Percentiles rank a stretch among this genome's conserved stretches.
Evolutionary conservation across 2,329 filamentous ascomycete species (phyloP).

Genomic region (Cephalotrichum gorgonifer): DNA sequence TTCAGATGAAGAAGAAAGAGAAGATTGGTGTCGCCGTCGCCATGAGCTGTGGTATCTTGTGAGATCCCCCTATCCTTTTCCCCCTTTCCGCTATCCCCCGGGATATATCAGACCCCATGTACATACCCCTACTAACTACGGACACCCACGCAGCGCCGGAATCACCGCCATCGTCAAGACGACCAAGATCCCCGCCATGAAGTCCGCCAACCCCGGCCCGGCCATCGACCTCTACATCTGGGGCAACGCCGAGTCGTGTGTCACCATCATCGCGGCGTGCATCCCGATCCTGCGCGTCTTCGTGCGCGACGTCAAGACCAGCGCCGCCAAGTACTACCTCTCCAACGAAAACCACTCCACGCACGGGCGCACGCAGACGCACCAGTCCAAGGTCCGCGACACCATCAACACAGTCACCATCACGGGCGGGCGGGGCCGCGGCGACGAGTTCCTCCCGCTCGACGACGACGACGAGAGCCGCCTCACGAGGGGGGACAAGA

Average conservation of each 20-base stretch:
- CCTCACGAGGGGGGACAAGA: conserved; percentile 8
- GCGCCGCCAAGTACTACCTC: conserved; percentile 8
- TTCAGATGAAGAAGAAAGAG: conserved; percentile 27
- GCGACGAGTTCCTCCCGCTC: neutral
- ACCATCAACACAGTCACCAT: conserved; percentile 4
- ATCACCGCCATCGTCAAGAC: conserved; percentile 20
- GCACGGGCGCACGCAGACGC: neutral
- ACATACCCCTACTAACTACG: neutral
- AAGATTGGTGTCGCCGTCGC: conserved; percentile 27
- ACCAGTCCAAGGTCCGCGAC: conserved; percentile 2
- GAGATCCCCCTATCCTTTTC: conserved; percentile 5
- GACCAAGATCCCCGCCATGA: conserved; percentile 12
- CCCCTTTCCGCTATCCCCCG: no score
- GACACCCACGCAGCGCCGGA: conserved; percentile 16
- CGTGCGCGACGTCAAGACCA: conserved; percentile 8
- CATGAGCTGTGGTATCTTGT: conserved; percentile 33
- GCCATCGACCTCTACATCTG: conserved; percentile 11
- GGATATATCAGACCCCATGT: neutral
- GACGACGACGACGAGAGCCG: conserved; percentile 2
- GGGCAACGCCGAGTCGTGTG: conserved; percentile 11
- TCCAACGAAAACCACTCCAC: conserved; percentile 4
- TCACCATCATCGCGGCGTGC: conserved; percentile 13
- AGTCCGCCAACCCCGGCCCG: conserved; percentile 2
- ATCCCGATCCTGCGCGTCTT: conserved; percentile 14
- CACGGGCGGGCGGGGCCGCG: neutral